These are phyloP conservation scores for Pseudohalonectria lignicola DNA, from an alignment of 2,329 filamentous ascomycete species.

Conservation along the genomic window DNA sequence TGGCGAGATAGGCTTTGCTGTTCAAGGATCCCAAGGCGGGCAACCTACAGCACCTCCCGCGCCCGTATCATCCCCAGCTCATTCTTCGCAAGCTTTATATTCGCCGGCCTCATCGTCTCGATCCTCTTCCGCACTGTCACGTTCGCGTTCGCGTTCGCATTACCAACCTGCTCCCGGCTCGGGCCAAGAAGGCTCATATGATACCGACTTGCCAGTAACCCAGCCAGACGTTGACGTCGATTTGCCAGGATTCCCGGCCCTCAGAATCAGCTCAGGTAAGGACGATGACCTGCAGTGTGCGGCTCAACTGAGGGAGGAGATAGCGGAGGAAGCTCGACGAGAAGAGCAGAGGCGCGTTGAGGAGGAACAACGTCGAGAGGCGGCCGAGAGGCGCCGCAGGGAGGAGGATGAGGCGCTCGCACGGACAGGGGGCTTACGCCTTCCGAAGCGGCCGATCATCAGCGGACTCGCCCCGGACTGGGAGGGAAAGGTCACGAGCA, in stretches of 20 bases:
- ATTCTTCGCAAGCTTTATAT: neutral
- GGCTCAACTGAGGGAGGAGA: neutral
- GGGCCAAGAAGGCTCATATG: no score
- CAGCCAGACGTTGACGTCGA: neutral
- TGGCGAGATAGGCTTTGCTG: no score
- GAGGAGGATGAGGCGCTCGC: conserved; percentile 11
- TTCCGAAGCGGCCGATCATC: conserved; percentile 14
- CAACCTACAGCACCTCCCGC: neutral
- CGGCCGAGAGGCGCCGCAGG: neutral
- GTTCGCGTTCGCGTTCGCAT: no score
- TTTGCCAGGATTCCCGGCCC: conserved; percentile 1
- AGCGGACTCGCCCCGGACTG: conserved; percentile 22
- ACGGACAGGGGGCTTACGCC: conserved; percentile 13
- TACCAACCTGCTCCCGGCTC: no score
- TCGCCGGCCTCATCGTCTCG: neutral
- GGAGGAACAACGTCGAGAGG: neutral
- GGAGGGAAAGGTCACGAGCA: conserved; percentile 21
- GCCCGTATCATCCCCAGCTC: neutral
- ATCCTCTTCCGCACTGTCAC: neutral
- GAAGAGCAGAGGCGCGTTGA: neutral
- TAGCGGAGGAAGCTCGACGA: neutral
- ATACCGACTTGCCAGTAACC: no score
- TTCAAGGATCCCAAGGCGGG: neutral
- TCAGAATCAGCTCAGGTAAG: conserved; percentile 4
- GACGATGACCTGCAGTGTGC: conserved; percentile 4